Base-by-base conservation (phyloP, 768 basidiomycete genomes). In the Mycena chlorophos region DNA sequence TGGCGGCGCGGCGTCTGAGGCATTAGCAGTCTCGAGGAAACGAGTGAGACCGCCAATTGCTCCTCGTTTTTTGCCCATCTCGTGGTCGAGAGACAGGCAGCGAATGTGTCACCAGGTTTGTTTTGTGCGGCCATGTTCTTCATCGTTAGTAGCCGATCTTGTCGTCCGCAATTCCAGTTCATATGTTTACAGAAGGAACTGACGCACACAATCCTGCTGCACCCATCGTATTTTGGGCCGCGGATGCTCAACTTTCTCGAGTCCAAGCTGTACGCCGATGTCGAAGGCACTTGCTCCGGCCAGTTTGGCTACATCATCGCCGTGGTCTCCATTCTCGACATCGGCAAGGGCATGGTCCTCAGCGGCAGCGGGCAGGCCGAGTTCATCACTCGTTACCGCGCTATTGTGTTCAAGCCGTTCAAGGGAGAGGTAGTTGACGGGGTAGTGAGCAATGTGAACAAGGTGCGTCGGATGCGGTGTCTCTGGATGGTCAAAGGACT, bases 341-440 rank as follows among this genome's bases (percentile, higher is more conserved):
- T 94, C 52, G 94, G 93, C 29, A 89, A 91, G 71, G 95, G 94
- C 8, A 91, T 93, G 82, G 89, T 98, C 14, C 75, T 96, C 43
- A 85, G 88, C 52, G 92, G 93, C 6, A 94, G 88, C 29, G 96
- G 94, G 1, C 93, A 96, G 73, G 97, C 97, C 4, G 93, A 98
- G 74, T 99, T 99, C 71, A 82, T 92, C 60, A 93, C 94, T 20
- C 80, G 89, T 52, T 99, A 98, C 73, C 86, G 89, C 25, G 97
- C 97, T 5, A 94, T 99, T 61, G 96, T 99, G 19, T 98, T 97
- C 83, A 95, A 98, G 72, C 97, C 97, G n/a, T 98, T 98, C 82
- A 97, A 98, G 71, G 95, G 94, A 10, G 96, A 99, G 69, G 96
- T 98, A 3, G 91, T 99, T 17, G 97, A 99, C 69, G 96, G 94